Conservation (phyloP, 257 asterid genomes). For the Capsicum pubescens region DNA sequence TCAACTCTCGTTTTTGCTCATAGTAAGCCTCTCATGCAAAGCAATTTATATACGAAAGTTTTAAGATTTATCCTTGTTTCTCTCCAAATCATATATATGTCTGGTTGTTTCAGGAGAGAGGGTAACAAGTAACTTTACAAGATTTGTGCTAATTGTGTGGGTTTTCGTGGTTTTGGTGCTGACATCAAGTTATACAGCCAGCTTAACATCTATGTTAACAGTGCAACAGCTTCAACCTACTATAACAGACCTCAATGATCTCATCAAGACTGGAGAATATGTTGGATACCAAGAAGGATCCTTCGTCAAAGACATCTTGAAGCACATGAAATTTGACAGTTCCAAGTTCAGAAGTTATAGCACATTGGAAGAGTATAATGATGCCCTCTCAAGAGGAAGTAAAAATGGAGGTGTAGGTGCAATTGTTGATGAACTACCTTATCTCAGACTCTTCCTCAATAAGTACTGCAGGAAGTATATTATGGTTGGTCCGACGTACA, state of each 20-base stretch:
- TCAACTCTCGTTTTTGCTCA: conserved; percentile 49
- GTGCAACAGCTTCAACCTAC: conserved; percentile 42
- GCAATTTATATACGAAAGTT: not conserved
- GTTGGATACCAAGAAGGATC: conserved; percentile 64
- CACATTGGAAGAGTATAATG: conserved; percentile 36
- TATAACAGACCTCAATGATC: conserved; percentile 41
- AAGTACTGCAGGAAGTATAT: conserved; percentile 46
- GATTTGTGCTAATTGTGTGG: conserved; percentile 52
- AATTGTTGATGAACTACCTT: conserved; percentile 54
- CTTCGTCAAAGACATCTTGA: conserved; percentile 42
- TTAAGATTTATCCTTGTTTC: not conserved
- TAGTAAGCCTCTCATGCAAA: conserved; percentile 36
- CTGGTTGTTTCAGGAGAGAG: conserved; percentile 47
- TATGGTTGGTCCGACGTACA: conserved; percentile 47
- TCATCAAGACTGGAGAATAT: conserved; percentile 40
- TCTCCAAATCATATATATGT: not conserved
- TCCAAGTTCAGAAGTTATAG: conserved; percentile 42
- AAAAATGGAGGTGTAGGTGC: conserved; percentile 52
- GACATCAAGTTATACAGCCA: conserved; percentile 62
- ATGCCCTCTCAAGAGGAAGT: conserved; percentile 41
- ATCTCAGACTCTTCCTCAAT: conserved; percentile 42
- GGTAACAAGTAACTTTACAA: conserved; percentile 41
- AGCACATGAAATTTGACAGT: conserved; percentile 36
- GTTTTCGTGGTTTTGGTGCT: conserved; percentile 53
- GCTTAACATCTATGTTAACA: conserved; percentile 55